Base-by-base conservation (phyloP, 108 stramenopile genomes). In the Chaetoceros muelleri region DNA sequence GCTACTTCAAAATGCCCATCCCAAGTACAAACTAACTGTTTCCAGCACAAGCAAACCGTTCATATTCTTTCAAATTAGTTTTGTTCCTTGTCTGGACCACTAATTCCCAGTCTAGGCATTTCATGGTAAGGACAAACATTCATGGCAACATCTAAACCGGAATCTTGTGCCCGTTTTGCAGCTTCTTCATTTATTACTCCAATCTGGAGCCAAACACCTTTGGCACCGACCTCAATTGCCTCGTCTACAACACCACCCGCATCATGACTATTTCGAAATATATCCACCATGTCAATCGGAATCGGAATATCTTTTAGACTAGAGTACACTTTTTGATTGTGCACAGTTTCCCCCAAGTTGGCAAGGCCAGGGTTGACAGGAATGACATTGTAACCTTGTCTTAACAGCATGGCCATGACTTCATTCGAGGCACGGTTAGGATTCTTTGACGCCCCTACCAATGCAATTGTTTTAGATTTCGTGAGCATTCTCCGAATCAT, bases 201-300 rank as follows among this genome's bases (percentile, higher is more conserved):
- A 31, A 77, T 29, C 57, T 91, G 90, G 62, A 91, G 65, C 90
- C 90, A 91, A 2, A 91, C 79, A 34, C 75, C 68, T 48, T 82
- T 85, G 16, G 85, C 84, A 26, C 75, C 76, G 44, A 87, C 60
- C 10, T 44, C 64, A 29, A 90, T 84, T 16, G 84, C 84, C 65
- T 90, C 84, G 49, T 90, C 87, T 8, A 90, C 82, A 58, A 90
- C 65, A 8, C 63, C 59, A 13, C 82, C 84, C 2, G 80, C 84
- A 48, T 73, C 70, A 45, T 71, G 72, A 1, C 80, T 69, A 54
- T 74, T 72, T 1, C 84, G 77, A 62, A 91, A 91, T 13, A 91
- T 62, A 58, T 91, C 85, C 31, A 87, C 89, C 85, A 91, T 87
- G 53, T 91, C 89, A 19, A 91, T 57, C n/a, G 71, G 69, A 26